Conservation (phyloP, 306 rosid genomes). For the Argentina anserina region DNA sequence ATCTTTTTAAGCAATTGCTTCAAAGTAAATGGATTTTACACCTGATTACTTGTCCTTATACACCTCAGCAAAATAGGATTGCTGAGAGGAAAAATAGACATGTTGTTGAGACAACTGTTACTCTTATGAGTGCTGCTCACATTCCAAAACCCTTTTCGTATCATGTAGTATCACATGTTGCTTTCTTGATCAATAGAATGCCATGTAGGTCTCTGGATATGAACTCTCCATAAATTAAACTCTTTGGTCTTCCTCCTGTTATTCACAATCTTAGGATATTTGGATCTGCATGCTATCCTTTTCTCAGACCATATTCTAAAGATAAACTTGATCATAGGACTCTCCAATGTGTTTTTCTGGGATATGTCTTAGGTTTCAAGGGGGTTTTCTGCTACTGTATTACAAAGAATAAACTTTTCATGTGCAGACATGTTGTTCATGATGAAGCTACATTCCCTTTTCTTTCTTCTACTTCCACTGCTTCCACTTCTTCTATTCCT, state of each 20-base stretch:
- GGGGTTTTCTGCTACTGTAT: not conserved
- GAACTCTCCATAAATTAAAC: not conserved
- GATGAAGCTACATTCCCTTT: not conserved
- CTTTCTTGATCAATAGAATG: not conserved
- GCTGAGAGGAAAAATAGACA: too few species aligned
- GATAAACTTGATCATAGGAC: not conserved
- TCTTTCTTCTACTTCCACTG: not conserved
- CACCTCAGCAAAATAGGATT: too few species aligned
- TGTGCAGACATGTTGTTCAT: not conserved
- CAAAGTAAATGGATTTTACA: too few species aligned
- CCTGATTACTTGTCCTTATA: too few species aligned
- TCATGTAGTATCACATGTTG: too few species aligned
- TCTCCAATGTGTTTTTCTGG: not conserved
- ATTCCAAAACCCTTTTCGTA: too few species aligned
- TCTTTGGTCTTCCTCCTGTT: not conserved
- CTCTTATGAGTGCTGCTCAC: too few species aligned
- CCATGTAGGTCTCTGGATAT: not conserved
- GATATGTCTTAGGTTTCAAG: not conserved
- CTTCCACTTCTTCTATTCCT: not conserved
- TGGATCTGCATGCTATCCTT: not conserved
- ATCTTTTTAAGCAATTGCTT: too few species aligned
- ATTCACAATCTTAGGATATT: rapidly evolving
- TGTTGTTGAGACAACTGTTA: too few species aligned
- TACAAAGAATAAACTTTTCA: not conserved
- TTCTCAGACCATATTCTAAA: not conserved